Conservation (phyloP, 139 green algal species). For the Chlorella sp. region DNA sequence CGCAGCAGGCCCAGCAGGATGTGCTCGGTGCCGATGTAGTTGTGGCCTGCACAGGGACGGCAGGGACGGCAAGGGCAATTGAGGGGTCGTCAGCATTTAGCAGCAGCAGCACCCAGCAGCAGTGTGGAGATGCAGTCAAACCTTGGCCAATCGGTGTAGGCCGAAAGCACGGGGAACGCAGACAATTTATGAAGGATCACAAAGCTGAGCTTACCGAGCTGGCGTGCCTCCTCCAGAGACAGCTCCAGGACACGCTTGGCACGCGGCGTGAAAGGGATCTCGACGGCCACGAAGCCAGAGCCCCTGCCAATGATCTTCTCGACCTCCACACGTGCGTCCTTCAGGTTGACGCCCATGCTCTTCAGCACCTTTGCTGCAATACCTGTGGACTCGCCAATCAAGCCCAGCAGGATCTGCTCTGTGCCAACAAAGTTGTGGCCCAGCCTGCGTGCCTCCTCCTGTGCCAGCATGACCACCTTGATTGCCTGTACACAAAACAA, state of each 20-base stretch:
- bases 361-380: conserved; percentile 99
- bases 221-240: conserved; percentile 94
- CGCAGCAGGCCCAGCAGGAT: conserved; percentile 95
- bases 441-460: conserved; percentile 92
- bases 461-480: conserved; percentile 97
- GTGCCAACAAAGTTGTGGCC: conserved; percentile 99
- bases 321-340: conserved; percentile 94
- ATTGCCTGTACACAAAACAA: conserved; percentile 95
- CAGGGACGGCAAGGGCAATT: no score
- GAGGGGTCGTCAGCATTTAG: no score
- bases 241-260: conserved; percentile 99
- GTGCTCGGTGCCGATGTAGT: conserved; percentile 99
- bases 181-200: no score
- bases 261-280: conserved; percentile 98
- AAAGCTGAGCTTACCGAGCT: conserved; percentile 77
- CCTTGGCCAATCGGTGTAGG: no score
- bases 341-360: conserved; percentile 97
- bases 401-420: conserved; percentile 97
- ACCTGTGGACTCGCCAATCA: conserved; percentile 97
- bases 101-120: no score
- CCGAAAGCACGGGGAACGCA: no score
- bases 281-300: conserved; percentile 95
- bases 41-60: conserved; percentile 83
- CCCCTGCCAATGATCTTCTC: conserved; percentile 99
- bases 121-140: no score